phyloP scores from a whole-genome alignment of 179 eudicot species.

The Spergularia azorica region DNA sequence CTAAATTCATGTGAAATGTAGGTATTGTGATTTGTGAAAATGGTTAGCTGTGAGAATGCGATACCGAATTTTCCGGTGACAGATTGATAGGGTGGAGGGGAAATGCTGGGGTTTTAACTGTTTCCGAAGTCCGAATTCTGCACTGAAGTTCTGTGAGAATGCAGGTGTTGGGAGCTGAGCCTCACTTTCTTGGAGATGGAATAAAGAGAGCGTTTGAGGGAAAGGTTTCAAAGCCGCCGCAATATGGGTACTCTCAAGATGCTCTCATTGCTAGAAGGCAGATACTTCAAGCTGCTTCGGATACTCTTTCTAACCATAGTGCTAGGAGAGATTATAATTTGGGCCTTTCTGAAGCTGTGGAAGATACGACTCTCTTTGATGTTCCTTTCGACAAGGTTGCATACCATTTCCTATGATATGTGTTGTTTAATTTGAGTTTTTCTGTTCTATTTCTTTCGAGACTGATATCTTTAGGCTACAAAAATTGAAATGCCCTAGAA shows the following conservation, averaged over 20 bases:
- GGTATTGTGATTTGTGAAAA: conserved; percentile 53
- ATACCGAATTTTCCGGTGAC: no score
- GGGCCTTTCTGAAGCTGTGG: conserved; percentile 71
- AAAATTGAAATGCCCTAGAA: background rate
- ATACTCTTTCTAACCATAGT: conserved; percentile 66
- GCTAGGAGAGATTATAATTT: conserved; percentile 79
- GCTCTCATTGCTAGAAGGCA: conserved; percentile 74
- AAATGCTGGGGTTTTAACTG: no score
- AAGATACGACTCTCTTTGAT: conserved; percentile 66
- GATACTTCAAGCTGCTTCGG: conserved; percentile 91
- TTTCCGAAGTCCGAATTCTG: background rate
- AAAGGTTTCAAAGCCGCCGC: conserved; percentile 77
- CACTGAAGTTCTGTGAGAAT: background rate
- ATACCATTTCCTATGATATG: background rate
- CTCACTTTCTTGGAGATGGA: conserved; percentile 89
- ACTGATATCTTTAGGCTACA: background rate
- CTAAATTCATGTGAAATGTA: conserved; percentile 15
- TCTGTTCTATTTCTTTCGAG: background rate
- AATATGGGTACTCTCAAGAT: conserved; percentile 81
- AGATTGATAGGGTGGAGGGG: no score
- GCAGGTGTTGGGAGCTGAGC: conserved; percentile 72
- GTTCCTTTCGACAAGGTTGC: conserved; percentile 90
- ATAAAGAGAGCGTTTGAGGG: conserved; percentile 75
- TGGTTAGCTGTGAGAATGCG: no score
- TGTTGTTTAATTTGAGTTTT: background rate